phyloP scores from a whole-genome alignment of 805 yeast genomes.

The Alloascoidea africana region DNA sequence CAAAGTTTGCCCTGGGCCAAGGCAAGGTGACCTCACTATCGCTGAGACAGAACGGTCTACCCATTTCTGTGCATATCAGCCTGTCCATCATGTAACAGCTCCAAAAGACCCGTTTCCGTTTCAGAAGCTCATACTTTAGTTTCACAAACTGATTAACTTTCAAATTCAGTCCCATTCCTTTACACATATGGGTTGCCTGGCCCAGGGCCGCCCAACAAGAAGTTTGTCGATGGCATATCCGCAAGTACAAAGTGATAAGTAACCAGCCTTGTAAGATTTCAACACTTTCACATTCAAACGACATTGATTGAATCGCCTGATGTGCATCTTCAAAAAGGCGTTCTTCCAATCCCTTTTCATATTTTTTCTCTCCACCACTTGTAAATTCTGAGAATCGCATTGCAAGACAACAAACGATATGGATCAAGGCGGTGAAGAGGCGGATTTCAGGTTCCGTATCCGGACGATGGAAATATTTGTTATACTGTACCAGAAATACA shows the following conservation, averaged over 20 bases:
- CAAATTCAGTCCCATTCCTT: constrained; percentile 28
- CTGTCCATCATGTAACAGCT: constrained; percentile 38
- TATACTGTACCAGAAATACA: constrained; percentile 35
- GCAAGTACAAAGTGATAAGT: constrained; percentile 25
- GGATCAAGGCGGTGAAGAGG: constrained; percentile 35
- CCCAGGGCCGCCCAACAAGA: constrained; percentile 27
- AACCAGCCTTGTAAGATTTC: constrained; percentile 37
- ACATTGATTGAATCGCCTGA: constrained; percentile 21
- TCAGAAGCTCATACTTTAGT: constrained; percentile 22
- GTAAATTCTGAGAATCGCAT: constrained; percentile 35
- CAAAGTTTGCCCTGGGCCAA: constrained; percentile 16
- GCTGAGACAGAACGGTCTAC: constrained; percentile 23
- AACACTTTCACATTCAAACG: constrained; percentile 36
- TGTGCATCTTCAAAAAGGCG: constrained; percentile 24
- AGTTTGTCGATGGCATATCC: constrained; percentile 28
- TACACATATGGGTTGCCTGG: constrained; percentile 25
- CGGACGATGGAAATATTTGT: constrained; percentile 13
- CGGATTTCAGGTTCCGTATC: constrained; percentile 14
- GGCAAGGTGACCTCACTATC: constrained; percentile 22
- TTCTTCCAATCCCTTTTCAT: constrained; percentile 22
- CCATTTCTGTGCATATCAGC: constrained; percentile 35
- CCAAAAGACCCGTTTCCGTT: constrained; percentile 40
- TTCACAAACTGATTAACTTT: constrained; percentile 8
- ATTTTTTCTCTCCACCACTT: constrained; percentile 10
- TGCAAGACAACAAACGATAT: constrained; percentile 32